Evolutionary conservation across 768 basidiomycete genomes (phyloP).

Genomic region (Hypholoma fasciculare): DNA sequence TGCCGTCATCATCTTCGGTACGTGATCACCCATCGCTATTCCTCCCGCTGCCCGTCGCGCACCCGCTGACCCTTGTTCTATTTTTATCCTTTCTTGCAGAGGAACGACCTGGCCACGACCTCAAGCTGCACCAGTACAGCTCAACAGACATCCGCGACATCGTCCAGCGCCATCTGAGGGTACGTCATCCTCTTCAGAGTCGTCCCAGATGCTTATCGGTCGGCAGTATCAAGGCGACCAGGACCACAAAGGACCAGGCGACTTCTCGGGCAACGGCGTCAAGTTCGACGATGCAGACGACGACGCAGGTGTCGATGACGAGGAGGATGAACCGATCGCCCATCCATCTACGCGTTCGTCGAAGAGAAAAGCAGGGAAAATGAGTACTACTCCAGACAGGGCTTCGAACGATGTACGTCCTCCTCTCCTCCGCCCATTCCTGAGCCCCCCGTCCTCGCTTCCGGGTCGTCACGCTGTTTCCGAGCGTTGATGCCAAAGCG

Average conservation of each 20-base stretch:
- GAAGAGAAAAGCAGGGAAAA: conserved; percentile 2
- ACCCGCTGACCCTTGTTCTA: conserved; percentile 18
- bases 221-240: conserved; percentile 35
- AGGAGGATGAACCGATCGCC: conserved; percentile 9
- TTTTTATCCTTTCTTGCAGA: conserved; percentile 36
- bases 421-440: not conserved
- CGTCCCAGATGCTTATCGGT: conserved; percentile 14
- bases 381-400: conserved; percentile 3
- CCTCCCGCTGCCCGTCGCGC: not conserved
- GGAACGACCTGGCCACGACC: conserved; percentile 62
- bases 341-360: not conserved
- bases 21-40: conserved; percentile 16
- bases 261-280: conserved; percentile 29
- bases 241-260: conserved; percentile 33
- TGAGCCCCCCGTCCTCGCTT: not conserved
- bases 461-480: not conserved
- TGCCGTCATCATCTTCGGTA: conserved; percentile 74
- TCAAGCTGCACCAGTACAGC: conserved; percentile 74
- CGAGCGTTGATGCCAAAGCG: not conserved
- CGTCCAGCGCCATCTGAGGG: conserved; percentile 57
- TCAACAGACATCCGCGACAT: conserved; percentile 59
- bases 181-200: conserved; percentile 15
- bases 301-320: conserved; percentile 5
- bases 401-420: conserved; percentile 5
- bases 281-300: conserved; percentile 28